These are phyloP conservation scores for Colletotrichum shisoi DNA, from an alignment of 2,329 filamentous ascomycete species.

Conservation along the genomic window DNA sequence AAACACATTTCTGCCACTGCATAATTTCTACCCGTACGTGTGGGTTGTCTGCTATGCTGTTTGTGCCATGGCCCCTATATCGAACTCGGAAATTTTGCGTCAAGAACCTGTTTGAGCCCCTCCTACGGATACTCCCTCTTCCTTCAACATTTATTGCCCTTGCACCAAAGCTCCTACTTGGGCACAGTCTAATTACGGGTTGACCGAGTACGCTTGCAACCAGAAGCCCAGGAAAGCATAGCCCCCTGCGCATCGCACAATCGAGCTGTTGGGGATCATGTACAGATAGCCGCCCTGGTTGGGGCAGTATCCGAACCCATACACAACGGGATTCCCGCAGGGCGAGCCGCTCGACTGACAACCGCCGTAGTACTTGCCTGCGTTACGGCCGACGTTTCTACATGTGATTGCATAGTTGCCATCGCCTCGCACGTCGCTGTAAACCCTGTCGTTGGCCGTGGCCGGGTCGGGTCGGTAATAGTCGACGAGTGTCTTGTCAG, in stretches of 20 bases:
- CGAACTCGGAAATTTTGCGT: background rate
- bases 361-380: slow-evolving; percentile 9
- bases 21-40: background rate
- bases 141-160: background rate
- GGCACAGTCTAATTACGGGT: background rate
- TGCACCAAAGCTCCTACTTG: background rate
- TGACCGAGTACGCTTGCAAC: slow-evolving; percentile 4
- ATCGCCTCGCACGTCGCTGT: slow-evolving; percentile 6
- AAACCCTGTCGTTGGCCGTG: slow-evolving; percentile 26
- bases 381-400: background rate
- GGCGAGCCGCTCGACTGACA: slow-evolving; percentile 23
- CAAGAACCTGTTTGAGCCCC: background rate
- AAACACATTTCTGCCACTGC: no score
- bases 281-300: slow-evolving; percentile 24
- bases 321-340: slow-evolving; percentile 10
- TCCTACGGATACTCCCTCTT: no score
- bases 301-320: slow-evolving; percentile 23
- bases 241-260: slow-evolving; percentile 16
- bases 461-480: slow-evolving; percentile 23
- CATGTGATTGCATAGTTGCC: slow-evolving; percentile 18
- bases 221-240: slow-evolving; percentile 23
- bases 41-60: background rate
- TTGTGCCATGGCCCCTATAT: background rate
- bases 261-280: slow-evolving; percentile 31
- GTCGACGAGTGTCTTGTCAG: slow-evolving; percentile 16